Conservation (phyloP, 2,329 filamentous ascomycete species). For the Colletotrichum eleusines region DNA sequence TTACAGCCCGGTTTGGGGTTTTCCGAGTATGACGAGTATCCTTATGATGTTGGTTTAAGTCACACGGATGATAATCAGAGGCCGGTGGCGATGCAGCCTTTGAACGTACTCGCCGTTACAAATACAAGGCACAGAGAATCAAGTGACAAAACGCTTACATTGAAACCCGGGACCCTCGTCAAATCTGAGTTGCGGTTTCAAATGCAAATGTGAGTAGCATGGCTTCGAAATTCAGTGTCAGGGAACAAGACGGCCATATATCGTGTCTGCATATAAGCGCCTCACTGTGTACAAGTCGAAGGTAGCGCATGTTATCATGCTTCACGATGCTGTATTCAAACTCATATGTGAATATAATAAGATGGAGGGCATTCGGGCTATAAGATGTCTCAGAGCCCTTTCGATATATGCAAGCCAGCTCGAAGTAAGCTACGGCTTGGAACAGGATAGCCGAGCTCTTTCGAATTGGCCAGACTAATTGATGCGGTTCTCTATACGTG, state of each 20-base stretch:
- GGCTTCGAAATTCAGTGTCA: not conserved
- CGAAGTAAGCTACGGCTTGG: not conserved
- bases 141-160: not conserved
- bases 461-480: not conserved
- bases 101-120: not conserved
- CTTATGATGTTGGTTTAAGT: not conserved
- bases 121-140: not conserved
- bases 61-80: not conserved
- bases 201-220: not conserved
- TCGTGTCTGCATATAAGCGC: not conserved
- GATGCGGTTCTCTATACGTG: not conserved
- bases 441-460: not conserved
- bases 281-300: not conserved
- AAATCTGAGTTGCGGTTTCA: not conserved
- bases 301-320: not conserved
- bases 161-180: not conserved
- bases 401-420: not conserved
- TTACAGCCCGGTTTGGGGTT: not conserved
- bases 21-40: not conserved
- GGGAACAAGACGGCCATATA: not conserved
- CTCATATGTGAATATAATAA: not conserved
- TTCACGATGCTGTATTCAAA: not conserved
- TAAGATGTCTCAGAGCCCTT: not conserved
- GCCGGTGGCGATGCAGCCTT: not conserved
- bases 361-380: not conserved